Conservation (phyloP, 148 eudicot genomes). For the Vaccinium myrtillus region DNA sequence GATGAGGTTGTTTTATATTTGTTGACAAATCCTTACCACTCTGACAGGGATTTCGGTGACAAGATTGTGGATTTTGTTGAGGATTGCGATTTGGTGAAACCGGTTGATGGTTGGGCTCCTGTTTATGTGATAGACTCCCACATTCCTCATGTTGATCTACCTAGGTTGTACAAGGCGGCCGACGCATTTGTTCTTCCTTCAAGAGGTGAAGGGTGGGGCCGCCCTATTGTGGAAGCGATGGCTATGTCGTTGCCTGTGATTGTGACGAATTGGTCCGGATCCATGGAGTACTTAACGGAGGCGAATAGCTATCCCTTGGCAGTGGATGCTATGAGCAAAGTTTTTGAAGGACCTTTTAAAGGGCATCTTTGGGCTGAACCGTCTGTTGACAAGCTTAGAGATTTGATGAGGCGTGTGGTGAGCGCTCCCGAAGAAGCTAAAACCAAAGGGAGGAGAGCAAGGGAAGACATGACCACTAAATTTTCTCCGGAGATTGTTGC, state of each 20-base stretch:
- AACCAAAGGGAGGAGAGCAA: conserved; percentile 50
- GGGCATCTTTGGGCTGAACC: conserved; percentile 89
- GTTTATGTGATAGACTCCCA: conserved; percentile 57
- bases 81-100: conserved; percentile 43
- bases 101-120: conserved; percentile 54
- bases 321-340: conserved; percentile 51
- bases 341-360: conserved; percentile 59
- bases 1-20: conserved; percentile 52
- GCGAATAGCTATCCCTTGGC: conserved; percentile 61
- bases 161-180: conserved; percentile 59
- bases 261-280: conserved; percentile 72
- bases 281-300: conserved; percentile 58
- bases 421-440: conserved; percentile 54
- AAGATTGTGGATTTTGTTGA: conserved; percentile 52
- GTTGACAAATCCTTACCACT: conserved; percentile 62
- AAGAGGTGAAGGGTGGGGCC: conserved; percentile 87
- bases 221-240: conserved; percentile 82
- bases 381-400: conserved; percentile 48
- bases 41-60: conserved; percentile 49
- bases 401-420: conserved; percentile 57
- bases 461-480: conserved; percentile 45
- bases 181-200: conserved; percentile 70
- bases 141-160: conserved; percentile 62
- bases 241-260: conserved; percentile 74
- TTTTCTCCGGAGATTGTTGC: conserved; percentile 57